phyloP scores from a whole-genome alignment of 192 early-diverging fungal genomes.

The Coemansia aciculifera region DNA sequence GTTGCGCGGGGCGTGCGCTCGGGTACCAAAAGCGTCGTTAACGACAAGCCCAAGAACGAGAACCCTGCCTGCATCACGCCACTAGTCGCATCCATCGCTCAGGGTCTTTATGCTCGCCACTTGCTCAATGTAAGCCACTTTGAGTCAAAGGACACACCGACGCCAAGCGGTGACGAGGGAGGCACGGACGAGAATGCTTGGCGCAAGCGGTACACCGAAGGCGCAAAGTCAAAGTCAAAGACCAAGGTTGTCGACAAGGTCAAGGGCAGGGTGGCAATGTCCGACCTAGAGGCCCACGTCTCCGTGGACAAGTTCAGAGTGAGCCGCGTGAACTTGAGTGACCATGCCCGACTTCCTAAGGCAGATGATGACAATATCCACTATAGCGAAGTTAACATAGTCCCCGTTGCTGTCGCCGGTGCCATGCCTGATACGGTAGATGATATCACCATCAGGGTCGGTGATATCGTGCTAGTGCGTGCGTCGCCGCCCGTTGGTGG shows the following conservation, averaged over 20 bases:
- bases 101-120: constrained; percentile 49
- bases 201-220: constrained; percentile 33
- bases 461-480: constrained; percentile 28
- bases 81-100: constrained; percentile 47
- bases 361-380: constrained; percentile 13
- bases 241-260: constrained; percentile 15
- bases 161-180: not conserved
- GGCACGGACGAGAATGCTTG: constrained; percentile 7
- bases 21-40: constrained; percentile 2
- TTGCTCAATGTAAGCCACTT: constrained; percentile 40
- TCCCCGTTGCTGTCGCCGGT: constrained; percentile 3
- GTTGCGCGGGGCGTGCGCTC: constrained; percentile 11
- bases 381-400: constrained; percentile 35
- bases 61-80: constrained; percentile 52
- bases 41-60: constrained; percentile 36
- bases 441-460: constrained; percentile 37
- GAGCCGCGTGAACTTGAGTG: not conserved
- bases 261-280: constrained; percentile 31
- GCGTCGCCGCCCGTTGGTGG: constrained; percentile 20
- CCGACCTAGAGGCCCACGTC: constrained; percentile 21
- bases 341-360: constrained; percentile 12
- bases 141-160: constrained; percentile 3
- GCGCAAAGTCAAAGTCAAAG: constrained; percentile 13
- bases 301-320: constrained; percentile 19
- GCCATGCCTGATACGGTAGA: not conserved